Evolutionary conservation across 371 early-diverging fungal species (phyloP), one percentile per base, ranked within the genome.

Genomic region (Lichtheimia ornata): DNA sequence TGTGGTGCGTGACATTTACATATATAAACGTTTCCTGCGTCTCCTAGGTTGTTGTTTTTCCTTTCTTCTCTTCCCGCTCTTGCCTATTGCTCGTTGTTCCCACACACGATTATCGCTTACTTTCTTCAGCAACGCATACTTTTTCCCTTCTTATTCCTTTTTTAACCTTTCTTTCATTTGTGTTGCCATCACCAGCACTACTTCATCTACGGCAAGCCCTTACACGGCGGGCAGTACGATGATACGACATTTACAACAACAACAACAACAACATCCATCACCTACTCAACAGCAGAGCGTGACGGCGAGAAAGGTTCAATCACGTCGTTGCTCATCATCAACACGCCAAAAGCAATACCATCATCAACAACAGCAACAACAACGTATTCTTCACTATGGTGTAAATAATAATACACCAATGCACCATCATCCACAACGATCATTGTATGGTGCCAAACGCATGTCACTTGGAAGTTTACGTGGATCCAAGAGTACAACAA

Each of bases 401-500:
- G 17, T 28, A 35, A 18, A 35, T 59, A 18, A 35, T 59, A 18
- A 35, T 50, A 43, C 50, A 15, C 44, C 51, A 60, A 43, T 51
- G 60, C 41, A 60, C 18, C 30, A 9, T 12, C n/a, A 54, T 41
- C 17, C 54, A 54, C 41, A 30, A 41, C 17, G 54, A 20, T 40
- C 30, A 40, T 24, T 56, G 12, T 43, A 56, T 13, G 69, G 69
- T 4, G 66, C 66, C 17, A 72, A 76, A 50, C 65, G 76, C 56
- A 66, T 59, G 13, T 76, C 76, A 3, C 61, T 76, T 18, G 73
- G 76, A 12, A 76, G 65, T 47, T 56, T 76, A 7, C 64, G 76
- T 50, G 59, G 62, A 56, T 72, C 76, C 1, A 76, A 72, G 50
- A 72, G 72, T 17, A 72, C 72, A 1, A 76, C 73, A 6, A 76